Evolutionary conservation across 2,329 filamentous ascomycete species (phyloP).

Genomic region (Clonostachys byssicola): DNA sequence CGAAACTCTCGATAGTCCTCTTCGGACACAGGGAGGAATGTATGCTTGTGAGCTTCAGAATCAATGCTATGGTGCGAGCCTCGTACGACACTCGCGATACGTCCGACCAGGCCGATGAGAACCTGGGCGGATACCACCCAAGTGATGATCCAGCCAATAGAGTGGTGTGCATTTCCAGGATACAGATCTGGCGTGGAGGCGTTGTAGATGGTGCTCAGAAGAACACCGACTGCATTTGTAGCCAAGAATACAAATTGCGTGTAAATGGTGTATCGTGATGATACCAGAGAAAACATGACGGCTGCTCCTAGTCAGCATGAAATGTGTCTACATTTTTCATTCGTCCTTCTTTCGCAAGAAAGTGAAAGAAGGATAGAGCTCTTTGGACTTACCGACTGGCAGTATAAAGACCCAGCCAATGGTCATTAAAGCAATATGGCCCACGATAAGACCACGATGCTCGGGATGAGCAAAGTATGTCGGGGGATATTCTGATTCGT

Average conservation of each 20-base stretch:
- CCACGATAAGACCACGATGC: slow-evolving; percentile 54
- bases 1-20: slow-evolving; percentile 42
- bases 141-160: slow-evolving; percentile 80
- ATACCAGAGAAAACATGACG: slow-evolving; percentile 81
- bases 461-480: slow-evolving; percentile 58
- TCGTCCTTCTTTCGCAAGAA: not conserved
- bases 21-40: not conserved
- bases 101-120: slow-evolving; percentile 60
- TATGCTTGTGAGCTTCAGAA: not conserved
- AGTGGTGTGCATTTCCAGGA: slow-evolving; percentile 82
- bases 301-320: slow-evolving; percentile 37
- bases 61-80: not conserved
- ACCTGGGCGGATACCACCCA: slow-evolving; percentile 69
- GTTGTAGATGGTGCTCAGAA: slow-evolving; percentile 71
- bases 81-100: slow-evolving; percentile 40
- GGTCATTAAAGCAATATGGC: slow-evolving; percentile 68
- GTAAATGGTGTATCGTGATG: slow-evolving; percentile 68
- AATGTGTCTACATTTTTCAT: not conserved
- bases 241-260: slow-evolving; percentile 65
- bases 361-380: not conserved
- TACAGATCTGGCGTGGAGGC: slow-evolving; percentile 81
- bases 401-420: slow-evolving; percentile 69
- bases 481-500: slow-evolving; percentile 27
- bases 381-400: slow-evolving; percentile 59
- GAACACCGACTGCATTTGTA: slow-evolving; percentile 58